phyloP scores from a whole-genome alignment of 2,329 filamentous ascomycete species.

The Periconia macrospinosa region DNA sequence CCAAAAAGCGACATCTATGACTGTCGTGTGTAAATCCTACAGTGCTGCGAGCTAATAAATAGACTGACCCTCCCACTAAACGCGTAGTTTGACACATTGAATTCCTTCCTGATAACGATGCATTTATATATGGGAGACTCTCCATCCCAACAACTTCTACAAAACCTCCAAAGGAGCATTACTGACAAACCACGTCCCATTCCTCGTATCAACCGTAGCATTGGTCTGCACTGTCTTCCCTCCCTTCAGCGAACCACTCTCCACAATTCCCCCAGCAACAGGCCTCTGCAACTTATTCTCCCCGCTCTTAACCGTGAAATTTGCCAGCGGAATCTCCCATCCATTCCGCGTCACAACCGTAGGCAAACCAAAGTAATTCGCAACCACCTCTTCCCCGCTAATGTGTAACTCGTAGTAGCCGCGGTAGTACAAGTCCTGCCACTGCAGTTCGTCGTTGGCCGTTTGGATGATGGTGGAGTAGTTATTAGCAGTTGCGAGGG shows the following conservation, averaged over 20 bases:
- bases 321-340: slow-evolving; percentile 68
- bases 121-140: too few species aligned
- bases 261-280: slow-evolving; percentile 53
- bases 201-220: slow-evolving; percentile 35
- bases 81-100: too few species aligned
- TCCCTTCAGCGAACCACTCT: slow-evolving; percentile 61
- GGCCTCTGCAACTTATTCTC: slow-evolving; percentile 61
- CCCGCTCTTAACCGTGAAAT: slow-evolving; percentile 67
- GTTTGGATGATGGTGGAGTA: slow-evolving; percentile 33
- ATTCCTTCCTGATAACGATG: too few species aligned
- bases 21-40: too few species aligned
- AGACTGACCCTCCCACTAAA: too few species aligned
- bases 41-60: too few species aligned
- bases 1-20: too few species aligned
- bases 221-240: slow-evolving; percentile 41
- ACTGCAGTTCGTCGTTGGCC: slow-evolving; percentile 67
- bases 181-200: slow-evolving; percentile 40
- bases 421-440: slow-evolving; percentile 73
- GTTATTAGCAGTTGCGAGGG: slow-evolving; percentile 55
- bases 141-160: slow-evolving; percentile 1
- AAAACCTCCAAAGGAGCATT: slow-evolving; percentile 26
- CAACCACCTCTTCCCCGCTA: slow-evolving; percentile 56
- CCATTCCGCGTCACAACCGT: slow-evolving; percentile 62
- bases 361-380: slow-evolving; percentile 66
- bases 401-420: slow-evolving; percentile 71